Base-by-base conservation (phyloP, 371 early-diverging fungal genomes). In the Lichtheimia corymbifera region DNA sequence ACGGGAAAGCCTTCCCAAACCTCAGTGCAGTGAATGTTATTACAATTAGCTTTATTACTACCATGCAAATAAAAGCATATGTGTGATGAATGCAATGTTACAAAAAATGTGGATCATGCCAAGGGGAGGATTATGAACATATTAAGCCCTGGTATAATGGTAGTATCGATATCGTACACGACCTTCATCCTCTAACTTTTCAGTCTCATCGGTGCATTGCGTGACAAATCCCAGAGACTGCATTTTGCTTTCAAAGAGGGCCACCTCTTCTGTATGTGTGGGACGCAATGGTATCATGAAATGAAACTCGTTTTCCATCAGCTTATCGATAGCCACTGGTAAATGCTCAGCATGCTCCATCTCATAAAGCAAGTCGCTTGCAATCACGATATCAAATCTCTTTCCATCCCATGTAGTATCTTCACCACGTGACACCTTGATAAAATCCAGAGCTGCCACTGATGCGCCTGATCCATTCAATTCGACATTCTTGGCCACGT, bases 301-400 rank as follows among this genome's bases (percentile, higher is more conserved):
- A 54, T 75, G 72, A 58, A 75, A 73, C 13, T 64, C 76, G 13
- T 75, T 61, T 42, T 69, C 68, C 70, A 73, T 71, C 17, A 77
- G 57, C 53, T 70, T 67, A 15, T 73, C 62, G 13, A 77, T 67
- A 5, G 77, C 77, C 9, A 68, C 58, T 25, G 77, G 80, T 15
- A 80, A 45, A 63, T 73, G 52, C 22, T 75, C 68, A 42, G 77
- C 77, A 61, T 77, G 80, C 27, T 80, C 80, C 72, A 77, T 77
- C 35, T 80, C 80, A 58, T 80, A 80, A 3, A 80, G 58, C 22
- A 80, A 45, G 58, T 80, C 80, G 25, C 77, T 77, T 6, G 77
- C 80, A 61, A 80, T 70, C 3, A 80, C 72, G 30, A 77, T 55
- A 60, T 75, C 76, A 53, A 68, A 80, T 20, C 44, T 47, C 6